Percentiles rank a stretch among this genome's conserved stretches.
phyloP scores from a whole-genome alignment of 805 yeast species.

The Saturnispora zaruensis region DNA sequence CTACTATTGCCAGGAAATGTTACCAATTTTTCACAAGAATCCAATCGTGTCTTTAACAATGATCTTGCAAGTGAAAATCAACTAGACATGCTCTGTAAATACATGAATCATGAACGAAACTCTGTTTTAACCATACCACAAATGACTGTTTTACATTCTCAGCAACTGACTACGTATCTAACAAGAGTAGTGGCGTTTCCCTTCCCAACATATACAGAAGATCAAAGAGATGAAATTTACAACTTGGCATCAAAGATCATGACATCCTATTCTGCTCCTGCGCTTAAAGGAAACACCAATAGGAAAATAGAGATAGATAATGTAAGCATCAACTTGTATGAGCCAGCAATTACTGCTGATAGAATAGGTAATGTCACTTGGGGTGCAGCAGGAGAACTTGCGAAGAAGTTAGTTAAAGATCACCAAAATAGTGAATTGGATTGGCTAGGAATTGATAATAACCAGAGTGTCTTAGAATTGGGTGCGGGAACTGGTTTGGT shows the following conservation, averaged over 20 bases:
- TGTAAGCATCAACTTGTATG: conserved; percentile 38
- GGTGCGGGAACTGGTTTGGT: conserved; percentile 94
- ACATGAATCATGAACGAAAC: neutral
- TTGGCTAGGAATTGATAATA: conserved; percentile 6
- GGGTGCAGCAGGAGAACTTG: conserved; percentile 80
- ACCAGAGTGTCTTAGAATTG: conserved; percentile 51
- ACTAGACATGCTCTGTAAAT: neutral
- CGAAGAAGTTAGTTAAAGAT: conserved; percentile 40
- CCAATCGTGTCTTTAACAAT: neutral
- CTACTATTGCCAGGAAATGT: conserved; percentile 3
- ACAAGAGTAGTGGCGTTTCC: conserved; percentile 42
- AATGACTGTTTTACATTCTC: conserved; percentile 1
- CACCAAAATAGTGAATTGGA: neutral
- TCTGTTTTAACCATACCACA: conserved; percentile 4
- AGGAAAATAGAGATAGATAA: conserved; percentile 45
- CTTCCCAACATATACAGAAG: conserved; percentile 38
- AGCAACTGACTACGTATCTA: conserved; percentile 38
- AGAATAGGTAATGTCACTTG: conserved; percentile 89
- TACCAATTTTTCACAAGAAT: conserved; percentile 1
- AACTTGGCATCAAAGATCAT: conserved; percentile 55
- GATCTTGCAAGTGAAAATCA: neutral
- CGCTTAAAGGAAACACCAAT: conserved; percentile 66
- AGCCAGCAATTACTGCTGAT: conserved; percentile 83
- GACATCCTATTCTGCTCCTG: conserved; percentile 76
- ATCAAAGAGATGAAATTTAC: conserved; percentile 34